Evolutionary conservation across 2,329 filamentous ascomycete genomes (phyloP).

Genomic region (Phaeosphaeriaceae sp.): DNA sequence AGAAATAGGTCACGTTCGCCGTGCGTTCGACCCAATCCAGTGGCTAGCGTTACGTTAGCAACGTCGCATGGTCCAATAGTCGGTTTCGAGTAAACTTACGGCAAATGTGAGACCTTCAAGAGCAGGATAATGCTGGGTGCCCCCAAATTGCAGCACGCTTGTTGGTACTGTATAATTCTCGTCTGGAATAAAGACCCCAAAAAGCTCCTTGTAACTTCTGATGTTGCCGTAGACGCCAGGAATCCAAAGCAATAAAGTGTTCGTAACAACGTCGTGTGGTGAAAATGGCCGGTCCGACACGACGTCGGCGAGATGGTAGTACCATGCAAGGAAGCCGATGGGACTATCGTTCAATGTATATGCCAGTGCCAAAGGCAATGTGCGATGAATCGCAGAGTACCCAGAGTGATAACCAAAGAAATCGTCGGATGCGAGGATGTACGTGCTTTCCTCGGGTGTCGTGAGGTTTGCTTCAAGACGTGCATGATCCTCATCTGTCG

Average conservation of each 20-base stretch:
- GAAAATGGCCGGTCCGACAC: background rate
- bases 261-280: background rate
- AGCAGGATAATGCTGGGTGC: background rate
- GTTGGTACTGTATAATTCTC: background rate
- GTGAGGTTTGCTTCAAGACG: background rate
- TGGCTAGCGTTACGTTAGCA: background rate
- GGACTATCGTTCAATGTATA: background rate
- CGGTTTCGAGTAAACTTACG: background rate
- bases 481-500: background rate
- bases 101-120: background rate
- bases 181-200: background rate
- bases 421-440: background rate
- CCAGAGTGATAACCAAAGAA: background rate
- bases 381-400: background rate
- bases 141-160: background rate
- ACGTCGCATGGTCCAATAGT: background rate
- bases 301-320: background rate
- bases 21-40: background rate
- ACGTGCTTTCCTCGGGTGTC: background rate
- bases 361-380: background rate
- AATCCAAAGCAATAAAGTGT: background rate
- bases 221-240: background rate
- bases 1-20: background rate
- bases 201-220: background rate
- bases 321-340: background rate